These are phyloP conservation scores for Nematocida sp. DNA, from an alignment of 371 early-diverging fungal genomes.

Conservation along the genomic window DNA sequence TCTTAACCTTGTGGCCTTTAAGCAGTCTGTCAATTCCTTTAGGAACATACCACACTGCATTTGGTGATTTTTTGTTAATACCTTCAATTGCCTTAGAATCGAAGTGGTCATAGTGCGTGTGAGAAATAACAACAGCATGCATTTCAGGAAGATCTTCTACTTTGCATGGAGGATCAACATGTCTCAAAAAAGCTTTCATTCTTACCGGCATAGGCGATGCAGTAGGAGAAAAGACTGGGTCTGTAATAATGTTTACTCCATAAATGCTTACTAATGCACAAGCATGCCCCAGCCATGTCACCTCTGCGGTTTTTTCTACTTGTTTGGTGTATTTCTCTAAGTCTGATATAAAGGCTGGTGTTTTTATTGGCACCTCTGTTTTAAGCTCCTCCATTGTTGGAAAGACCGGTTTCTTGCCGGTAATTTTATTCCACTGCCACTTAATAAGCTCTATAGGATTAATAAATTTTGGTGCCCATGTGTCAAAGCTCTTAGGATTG, in stretches of 20 bases:
- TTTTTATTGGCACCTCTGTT: neutral
- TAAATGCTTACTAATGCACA: neutral
- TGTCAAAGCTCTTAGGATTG: neutral
- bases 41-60: neutral
- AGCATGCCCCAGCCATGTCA: neutral
- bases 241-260: neutral
- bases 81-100: neutral
- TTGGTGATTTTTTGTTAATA: neutral
- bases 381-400: neutral
- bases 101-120: neutral
- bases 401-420: neutral
- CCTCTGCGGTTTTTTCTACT: neutral
- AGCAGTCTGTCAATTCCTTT: neutral
- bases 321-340: neutral
- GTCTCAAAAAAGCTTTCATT: neutral
- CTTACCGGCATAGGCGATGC: neutral
- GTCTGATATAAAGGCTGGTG: neutral
- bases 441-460: neutral
- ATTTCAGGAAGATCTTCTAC: neutral
- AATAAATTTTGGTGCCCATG: neutral
- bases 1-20: neutral
- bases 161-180: neutral
- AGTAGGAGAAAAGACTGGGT: neutral
- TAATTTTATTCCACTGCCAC: neutral
- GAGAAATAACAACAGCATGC: neutral